Evolutionary conservation across 2,329 filamentous ascomycete genomes (phyloP).

Genomic region (Colletotrichum magnum): DNA sequence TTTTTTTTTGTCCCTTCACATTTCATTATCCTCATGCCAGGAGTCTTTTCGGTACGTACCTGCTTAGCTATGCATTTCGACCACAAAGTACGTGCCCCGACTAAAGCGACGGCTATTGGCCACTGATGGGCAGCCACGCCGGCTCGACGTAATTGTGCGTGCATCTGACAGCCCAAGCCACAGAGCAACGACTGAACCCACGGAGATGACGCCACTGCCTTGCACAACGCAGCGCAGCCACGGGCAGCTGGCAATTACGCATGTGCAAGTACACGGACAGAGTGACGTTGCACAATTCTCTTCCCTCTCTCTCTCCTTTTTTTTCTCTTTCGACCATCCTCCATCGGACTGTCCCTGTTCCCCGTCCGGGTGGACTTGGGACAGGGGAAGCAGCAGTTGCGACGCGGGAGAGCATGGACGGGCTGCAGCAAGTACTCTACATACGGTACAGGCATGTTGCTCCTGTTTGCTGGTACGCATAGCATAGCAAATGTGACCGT

Average conservation of each 20-base stretch:
- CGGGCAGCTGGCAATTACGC: conserved; percentile 20
- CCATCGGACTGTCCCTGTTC: conserved; percentile 9
- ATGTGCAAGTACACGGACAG: conserved; percentile 5
- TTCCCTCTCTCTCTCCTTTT: no score
- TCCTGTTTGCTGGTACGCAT: no score
- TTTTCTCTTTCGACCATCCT: background rate
- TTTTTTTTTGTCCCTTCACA: conserved; percentile 1
- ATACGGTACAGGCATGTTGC: no score
- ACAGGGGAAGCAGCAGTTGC: no score
- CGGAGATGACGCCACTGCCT: conserved; percentile 34
- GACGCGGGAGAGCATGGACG: no score
- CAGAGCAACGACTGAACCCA: background rate
- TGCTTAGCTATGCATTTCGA: no score
- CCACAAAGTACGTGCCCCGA: no score
- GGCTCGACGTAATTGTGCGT: conserved; percentile 37
- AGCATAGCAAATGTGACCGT: no score
- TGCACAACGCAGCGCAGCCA: conserved; percentile 11
- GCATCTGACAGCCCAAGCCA: conserved; percentile 30
- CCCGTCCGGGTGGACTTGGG: conserved; percentile 1
- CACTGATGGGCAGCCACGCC: conserved; percentile 2
- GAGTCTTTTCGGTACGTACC: no score
- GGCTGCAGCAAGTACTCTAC: no score
- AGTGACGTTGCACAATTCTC: background rate
- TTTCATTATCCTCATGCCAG: no score
- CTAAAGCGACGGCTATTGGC: background rate